These are phyloP conservation scores for Didymella pomorum DNA, from an alignment of 2,329 filamentous ascomycete species.

Conservation along the genomic window DNA sequence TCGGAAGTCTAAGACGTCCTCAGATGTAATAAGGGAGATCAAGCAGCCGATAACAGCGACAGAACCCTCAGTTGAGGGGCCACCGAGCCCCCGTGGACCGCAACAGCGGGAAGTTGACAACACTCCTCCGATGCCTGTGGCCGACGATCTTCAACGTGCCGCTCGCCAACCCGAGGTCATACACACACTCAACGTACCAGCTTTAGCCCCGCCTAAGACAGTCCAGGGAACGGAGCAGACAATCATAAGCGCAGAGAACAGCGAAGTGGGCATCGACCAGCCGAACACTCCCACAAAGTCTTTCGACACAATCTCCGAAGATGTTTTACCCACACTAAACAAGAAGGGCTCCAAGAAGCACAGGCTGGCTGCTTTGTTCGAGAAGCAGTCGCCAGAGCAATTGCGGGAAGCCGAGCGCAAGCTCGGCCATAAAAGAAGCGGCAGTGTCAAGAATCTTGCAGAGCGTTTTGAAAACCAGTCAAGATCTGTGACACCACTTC, in stretches of 20 bases:
- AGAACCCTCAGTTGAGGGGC: background rate
- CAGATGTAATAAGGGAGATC: background rate
- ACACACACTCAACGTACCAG: background rate
- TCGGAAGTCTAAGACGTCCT: conserved; percentile 23
- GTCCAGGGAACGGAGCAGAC: background rate
- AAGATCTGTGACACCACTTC: conserved; percentile 30
- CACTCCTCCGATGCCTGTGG: background rate
- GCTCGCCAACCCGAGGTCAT: background rate
- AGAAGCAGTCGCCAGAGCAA: conserved; percentile 31
- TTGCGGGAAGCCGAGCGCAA: conserved; percentile 20
- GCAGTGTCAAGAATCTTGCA: conserved; percentile 36
- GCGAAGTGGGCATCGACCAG: background rate
- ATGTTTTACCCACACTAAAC: conserved; percentile 31
- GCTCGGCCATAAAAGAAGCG: conserved; percentile 26
- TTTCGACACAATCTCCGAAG: conserved; percentile 22
- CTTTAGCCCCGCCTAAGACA: background rate
- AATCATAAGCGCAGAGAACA: background rate
- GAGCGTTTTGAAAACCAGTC: conserved; percentile 36
- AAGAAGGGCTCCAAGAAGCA: conserved; percentile 52
- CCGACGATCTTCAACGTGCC: background rate
- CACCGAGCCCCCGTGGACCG: background rate
- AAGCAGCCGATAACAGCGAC: conserved; percentile 1
- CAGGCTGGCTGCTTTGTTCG: conserved; percentile 45
- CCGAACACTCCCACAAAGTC: conserved; percentile 6
- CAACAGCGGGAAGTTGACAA: background rate